These are phyloP conservation scores for Monascus ruber DNA, from an alignment of 2,329 filamentous ascomycete species.

Conservation along the genomic window DNA sequence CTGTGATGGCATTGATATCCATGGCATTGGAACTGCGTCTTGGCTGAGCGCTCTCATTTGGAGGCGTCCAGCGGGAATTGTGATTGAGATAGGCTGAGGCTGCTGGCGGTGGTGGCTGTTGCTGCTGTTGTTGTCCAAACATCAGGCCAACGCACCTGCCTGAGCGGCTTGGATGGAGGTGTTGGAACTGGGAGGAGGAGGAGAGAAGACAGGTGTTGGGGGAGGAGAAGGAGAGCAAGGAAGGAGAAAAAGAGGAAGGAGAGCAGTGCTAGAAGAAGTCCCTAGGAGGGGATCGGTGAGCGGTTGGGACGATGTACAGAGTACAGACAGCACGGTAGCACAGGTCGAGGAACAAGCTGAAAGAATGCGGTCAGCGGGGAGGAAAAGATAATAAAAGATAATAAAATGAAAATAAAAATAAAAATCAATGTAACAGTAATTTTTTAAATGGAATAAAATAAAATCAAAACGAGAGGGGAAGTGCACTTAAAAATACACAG, in stretches of 20 bases:
- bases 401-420: neutral
- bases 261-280: neutral
- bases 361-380: neutral
- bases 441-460: neutral
- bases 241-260: neutral
- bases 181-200: neutral
- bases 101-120: neutral
- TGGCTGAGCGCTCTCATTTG: constrained; percentile 17
- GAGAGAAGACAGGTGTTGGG: neutral
- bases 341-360: too few species aligned
- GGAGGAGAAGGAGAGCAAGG: neutral
- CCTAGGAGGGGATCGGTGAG: neutral
- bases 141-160: neutral
- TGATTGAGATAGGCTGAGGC: neutral
- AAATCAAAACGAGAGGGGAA: neutral
- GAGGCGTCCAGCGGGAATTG: constrained; percentile 6
- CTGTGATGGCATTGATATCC: constrained; percentile 23
- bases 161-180: neutral
- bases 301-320: too few species aligned
- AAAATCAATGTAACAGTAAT: too few species aligned
- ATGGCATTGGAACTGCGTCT: constrained; percentile 25
- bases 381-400: neutral
- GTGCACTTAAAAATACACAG: neutral
- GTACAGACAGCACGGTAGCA: too few species aligned
- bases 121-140: neutral